Conservation (phyloP, 768 basidiomycete genomes). For the Trametes maxima region DNA sequence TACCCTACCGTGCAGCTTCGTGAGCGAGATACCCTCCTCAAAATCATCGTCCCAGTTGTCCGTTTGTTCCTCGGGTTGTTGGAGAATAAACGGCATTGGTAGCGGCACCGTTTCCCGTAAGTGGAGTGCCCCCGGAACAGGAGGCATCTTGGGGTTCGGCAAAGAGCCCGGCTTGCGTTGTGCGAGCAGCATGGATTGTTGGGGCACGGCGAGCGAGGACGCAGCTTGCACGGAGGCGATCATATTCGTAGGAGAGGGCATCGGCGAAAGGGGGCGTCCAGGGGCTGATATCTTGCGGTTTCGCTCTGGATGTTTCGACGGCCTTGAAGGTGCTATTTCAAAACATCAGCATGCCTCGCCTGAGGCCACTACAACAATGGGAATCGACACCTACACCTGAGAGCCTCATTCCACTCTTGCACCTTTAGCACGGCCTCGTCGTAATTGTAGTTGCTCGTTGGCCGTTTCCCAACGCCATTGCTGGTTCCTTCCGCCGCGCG, state of each 20-base stretch:
- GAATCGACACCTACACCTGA: slow-evolving; percentile 65
- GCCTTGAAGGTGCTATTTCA: slow-evolving; percentile 66
- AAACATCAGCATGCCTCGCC: slow-evolving; percentile 8
- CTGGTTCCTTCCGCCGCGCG: slow-evolving; percentile 39
- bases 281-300: slow-evolving; percentile 30
- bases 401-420: slow-evolving; percentile 98
- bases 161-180: slow-evolving; percentile 20
- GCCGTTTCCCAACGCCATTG: slow-evolving; percentile 46
- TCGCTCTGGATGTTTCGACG: slow-evolving; percentile 64
- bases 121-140: slow-evolving; percentile 25
- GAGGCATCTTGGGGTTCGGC: slow-evolving; percentile 23
- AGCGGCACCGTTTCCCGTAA: slow-evolving; percentile 49
- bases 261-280: slow-evolving; percentile 47
- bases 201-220: slow-evolving; percentile 10
- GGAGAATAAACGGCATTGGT: slow-evolving; percentile 66
- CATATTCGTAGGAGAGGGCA: slow-evolving; percentile 39
- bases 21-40: slow-evolving; percentile 87
- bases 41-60: slow-evolving; percentile 99
- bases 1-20: slow-evolving; percentile 69
- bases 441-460: slow-evolving; percentile 80
- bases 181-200: slow-evolving; percentile 17
- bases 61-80: slow-evolving; percentile 80
- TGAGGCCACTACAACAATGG: background rate
- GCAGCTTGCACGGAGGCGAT: slow-evolving; percentile 23
- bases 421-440: slow-evolving; percentile 94